Evolutionary conservation across 306 rosid genomes (phyloP).

Genomic region (Arachis stenosperma): DNA sequence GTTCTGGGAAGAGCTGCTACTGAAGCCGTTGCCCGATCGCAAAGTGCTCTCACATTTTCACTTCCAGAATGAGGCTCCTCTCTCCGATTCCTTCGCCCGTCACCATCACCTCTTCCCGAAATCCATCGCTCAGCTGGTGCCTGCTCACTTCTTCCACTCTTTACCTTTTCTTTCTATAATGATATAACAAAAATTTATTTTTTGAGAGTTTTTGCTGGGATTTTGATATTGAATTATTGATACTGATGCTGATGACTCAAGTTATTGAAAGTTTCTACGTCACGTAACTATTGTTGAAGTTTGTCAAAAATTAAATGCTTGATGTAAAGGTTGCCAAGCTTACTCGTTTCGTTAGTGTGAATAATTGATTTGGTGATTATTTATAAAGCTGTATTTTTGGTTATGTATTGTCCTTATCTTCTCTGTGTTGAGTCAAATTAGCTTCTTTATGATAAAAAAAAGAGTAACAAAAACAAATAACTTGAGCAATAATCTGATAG

Average conservation of each 20-base stretch:
- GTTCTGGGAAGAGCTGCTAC: constrained; percentile 84
- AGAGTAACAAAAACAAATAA: not conserved
- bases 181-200: not conserved
- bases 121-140: constrained; percentile 89
- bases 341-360: not conserved
- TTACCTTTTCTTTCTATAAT: not conserved
- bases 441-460: not conserved
- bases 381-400: not conserved
- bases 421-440: not conserved
- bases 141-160: not conserved
- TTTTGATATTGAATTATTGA: no score
- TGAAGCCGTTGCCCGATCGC: constrained; percentile 87
- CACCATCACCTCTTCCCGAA: constrained; percentile 96
- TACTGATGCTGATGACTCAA: not conserved
- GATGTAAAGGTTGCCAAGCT: not conserved
- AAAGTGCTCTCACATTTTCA: constrained; percentile 88
- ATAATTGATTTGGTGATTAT: not conserved
- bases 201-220: no score
- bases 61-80: constrained; percentile 67
- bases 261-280: not conserved
- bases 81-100: constrained; percentile 59
- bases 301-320: not conserved
- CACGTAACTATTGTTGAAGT: not conserved
- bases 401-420: not conserved
- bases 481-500: not conserved